Evolutionary conservation across 2,329 filamentous ascomycete species (phyloP), one percentile per base, ranked within the genome.

Genomic region (Xylariaceae sp.): DNA sequence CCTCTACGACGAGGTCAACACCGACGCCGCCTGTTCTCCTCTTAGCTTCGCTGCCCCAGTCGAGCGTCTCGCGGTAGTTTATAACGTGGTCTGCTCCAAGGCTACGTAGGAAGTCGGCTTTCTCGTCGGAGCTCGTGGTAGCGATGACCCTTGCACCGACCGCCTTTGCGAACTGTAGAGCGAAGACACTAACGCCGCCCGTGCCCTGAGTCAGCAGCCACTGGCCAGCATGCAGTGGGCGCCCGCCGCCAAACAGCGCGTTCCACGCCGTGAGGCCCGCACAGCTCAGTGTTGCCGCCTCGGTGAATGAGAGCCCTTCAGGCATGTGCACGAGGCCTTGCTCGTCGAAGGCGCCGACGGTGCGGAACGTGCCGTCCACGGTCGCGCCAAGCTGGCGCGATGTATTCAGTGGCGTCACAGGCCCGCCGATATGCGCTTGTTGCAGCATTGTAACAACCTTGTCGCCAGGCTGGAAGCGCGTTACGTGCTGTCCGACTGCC

Each of bases 281-380:
- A 55, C 80, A 83, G 2, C 74, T 66, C 0, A 84, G 69, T 0
- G 79, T 83, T 21, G 75, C 72, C 1, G 73, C 77, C 55, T 84
- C 79, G 1, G 72, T 53, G 35, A 72, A 76, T 47, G 61, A 74
- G 4, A 84, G 66, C 13, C 75, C 76, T 3, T 66, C 61, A 0
- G 87, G 87, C 64, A 82, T 78, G 32, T 71, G 66, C 7, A 90
- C 84, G 2, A 90, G 77, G 0, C 83, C 85, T 39, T 88, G 80
- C 32, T 72, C 69, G 43, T 64, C 57, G 42, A 72, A 72, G 4
- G 59, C 61, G 2, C 62, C 70, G n/a, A 63, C 48, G 3, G 62
- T 43, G 16, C 70, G 67, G 9, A 73, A 53, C 2, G 69, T 71
- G 16, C 71, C 70, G 26, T 73, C 65, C 0, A 65, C 10, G 0